Conservation (phyloP, 805 yeast genomes). For the Jamesozyma piceae region DNA sequence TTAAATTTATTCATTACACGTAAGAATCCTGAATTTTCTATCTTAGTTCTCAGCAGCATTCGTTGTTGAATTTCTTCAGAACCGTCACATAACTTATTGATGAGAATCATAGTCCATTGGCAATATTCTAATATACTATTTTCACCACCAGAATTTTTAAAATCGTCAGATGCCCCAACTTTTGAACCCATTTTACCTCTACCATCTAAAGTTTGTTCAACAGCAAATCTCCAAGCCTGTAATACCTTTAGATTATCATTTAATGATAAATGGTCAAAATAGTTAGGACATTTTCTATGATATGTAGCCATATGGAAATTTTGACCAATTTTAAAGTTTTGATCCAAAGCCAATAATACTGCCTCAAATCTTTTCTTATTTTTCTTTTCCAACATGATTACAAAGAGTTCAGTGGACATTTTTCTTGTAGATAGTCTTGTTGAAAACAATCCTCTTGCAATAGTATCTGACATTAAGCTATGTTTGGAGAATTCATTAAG, state of each 20-base stretch:
- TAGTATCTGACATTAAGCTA: slow-evolving; percentile 43
- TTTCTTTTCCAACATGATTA: slow-evolving; percentile 42
- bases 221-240: slow-evolving; percentile 61
- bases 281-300: slow-evolving; percentile 13
- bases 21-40: slow-evolving; percentile 26
- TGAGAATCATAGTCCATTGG: slow-evolving; percentile 25
- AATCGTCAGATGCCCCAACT: slow-evolving; percentile 88
- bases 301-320: slow-evolving; percentile 21
- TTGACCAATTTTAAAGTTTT: slow-evolving; percentile 25
- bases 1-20: slow-evolving; percentile 38
- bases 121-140: slow-evolving; percentile 33
- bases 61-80: slow-evolving; percentile 27
- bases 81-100: slow-evolving; percentile 25
- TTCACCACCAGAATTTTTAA: slow-evolving; percentile 37
- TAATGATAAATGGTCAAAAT: slow-evolving; percentile 12
- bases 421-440: slow-evolving; percentile 67
- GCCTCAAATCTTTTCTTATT: slow-evolving; percentile 40
- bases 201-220: slow-evolving; percentile 66
- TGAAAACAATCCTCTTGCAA: slow-evolving; percentile 66
- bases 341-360: slow-evolving; percentile 26
- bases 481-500: slow-evolving; percentile 21
- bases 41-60: slow-evolving; percentile 24
- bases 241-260: slow-evolving; percentile 32
- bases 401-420: slow-evolving; percentile 68
- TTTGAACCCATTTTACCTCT: slow-evolving; percentile 83